Base-by-base conservation (phyloP, 495 filamentous ascomycete genomes). In the Penicillium soppii region DNA sequence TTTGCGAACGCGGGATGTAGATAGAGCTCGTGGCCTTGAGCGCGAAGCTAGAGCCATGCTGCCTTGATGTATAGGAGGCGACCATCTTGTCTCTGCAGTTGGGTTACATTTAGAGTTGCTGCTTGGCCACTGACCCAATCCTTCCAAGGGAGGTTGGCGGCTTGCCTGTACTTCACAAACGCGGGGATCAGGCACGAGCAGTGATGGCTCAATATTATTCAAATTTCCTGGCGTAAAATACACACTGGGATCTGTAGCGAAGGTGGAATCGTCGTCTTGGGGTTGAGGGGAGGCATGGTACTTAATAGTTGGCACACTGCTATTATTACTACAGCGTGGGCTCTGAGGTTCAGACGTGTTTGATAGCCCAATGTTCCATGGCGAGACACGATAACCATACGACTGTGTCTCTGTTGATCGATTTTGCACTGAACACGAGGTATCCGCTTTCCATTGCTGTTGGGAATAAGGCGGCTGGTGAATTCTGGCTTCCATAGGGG, bases 261-360 rank as follows among this genome's bases (percentile, higher is more conserved):
- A 21, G 17, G 42, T 23, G 16, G 57, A 21, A 7, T 70, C 65
- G 7, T 68, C 61, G n/a, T 57, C 52, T 13, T 23, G 58, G 43
- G 45, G 57, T 13, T 52, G 19, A 5, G 58, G 52, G 1, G 66
- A 64, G 21, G 57, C 53, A 26, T 62, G 58, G 45, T 56, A 62
- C 5, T 38, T 61, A 27, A 60, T 52, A 10, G 50, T 50, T 4
- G 47, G 38, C 8, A 54, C 19, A 27, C 58, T 62, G 20, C 54
- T 33, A 23, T 42, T 53, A 36, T 40, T 42, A 22, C 46, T 61
- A 33, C 58, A 61, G 7, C 32, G 53, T 0, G 59, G 55, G 38
- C 61, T 69, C 41, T 63, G 63, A 1, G 56, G 43, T 15, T 55
- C 59, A 6, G 66, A 62, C 10, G 56, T 47, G 2, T 49, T 48